phyloP scores from a whole-genome alignment of 2,329 filamentous ascomycete genomes.

The Madurella mycetomatis region DNA sequence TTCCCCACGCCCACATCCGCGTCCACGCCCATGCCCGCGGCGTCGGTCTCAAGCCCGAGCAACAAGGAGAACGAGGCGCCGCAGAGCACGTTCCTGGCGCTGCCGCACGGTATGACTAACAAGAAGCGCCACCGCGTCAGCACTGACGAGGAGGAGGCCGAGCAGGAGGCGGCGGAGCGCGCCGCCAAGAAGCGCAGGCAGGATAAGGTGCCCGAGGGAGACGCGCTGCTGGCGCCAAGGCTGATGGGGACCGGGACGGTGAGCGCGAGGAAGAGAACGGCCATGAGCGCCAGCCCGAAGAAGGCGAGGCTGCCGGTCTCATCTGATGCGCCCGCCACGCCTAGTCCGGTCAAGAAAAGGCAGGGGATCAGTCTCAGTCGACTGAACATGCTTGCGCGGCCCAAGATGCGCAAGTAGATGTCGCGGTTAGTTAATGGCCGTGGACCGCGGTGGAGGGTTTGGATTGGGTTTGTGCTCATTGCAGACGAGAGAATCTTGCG shows the following conservation, averaged over 20 bases:
- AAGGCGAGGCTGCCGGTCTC: slow-evolving; percentile 26
- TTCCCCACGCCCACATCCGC: slow-evolving; percentile 41
- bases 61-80: slow-evolving; percentile 56
- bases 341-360: slow-evolving; percentile 51
- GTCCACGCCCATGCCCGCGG: slow-evolving; percentile 16
- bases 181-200: slow-evolving; percentile 57
- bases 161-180: slow-evolving; percentile 44
- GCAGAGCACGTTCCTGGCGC: slow-evolving; percentile 36
- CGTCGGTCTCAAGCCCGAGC: slow-evolving; percentile 35
- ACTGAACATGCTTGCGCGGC: slow-evolving; percentile 57
- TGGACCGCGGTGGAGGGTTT: no score
- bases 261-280: slow-evolving; percentile 34
- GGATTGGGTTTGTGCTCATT: no score
- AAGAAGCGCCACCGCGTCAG: slow-evolving; percentile 61
- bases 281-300: slow-evolving; percentile 24
- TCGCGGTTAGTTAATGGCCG: no score
- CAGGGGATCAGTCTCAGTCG: slow-evolving; percentile 52
- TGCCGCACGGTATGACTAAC: slow-evolving; percentile 59
- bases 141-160: slow-evolving; percentile 53
- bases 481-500: no score
- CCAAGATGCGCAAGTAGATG: slow-evolving; percentile 47
- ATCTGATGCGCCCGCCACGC: slow-evolving; percentile 24
- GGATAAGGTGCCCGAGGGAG: slow-evolving; percentile 44
- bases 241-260: slow-evolving; percentile 28
- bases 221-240: slow-evolving; percentile 49